phyloP scores from a whole-genome alignment of 2,329 filamentous ascomycete genomes.

The Aspergillaceae sp. region DNA sequence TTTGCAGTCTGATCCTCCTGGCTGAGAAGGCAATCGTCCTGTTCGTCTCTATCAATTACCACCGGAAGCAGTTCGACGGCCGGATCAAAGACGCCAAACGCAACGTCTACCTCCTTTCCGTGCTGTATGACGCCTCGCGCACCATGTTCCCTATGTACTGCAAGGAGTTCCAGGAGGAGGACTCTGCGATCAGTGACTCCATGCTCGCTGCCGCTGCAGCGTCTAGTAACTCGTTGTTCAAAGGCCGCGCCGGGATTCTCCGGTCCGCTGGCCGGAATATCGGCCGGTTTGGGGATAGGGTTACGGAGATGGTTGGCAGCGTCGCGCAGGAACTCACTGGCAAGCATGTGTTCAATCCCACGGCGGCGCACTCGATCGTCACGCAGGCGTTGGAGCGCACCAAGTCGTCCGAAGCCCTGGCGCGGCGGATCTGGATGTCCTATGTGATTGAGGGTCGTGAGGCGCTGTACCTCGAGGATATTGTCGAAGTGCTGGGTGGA shows the following conservation, averaged over 20 bases:
- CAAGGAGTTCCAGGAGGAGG: slow-evolving; percentile 80
- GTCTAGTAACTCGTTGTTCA: slow-evolving; percentile 23
- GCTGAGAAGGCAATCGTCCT: slow-evolving; percentile 54
- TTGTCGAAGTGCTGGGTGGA: slow-evolving; percentile 76
- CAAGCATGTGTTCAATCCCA: slow-evolving; percentile 89
- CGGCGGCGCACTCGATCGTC: slow-evolving; percentile 81
- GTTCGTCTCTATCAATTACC: slow-evolving; percentile 60
- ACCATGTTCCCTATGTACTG: slow-evolving; percentile 88
- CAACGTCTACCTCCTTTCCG: slow-evolving; percentile 68
- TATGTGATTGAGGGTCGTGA: slow-evolving; percentile 88
- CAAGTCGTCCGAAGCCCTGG: slow-evolving; percentile 78
- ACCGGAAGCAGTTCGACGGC: slow-evolving; percentile 56
- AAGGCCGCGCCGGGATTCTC: slow-evolving; percentile 63
- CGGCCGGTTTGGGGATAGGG: slow-evolving; percentile 79
- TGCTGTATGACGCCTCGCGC: slow-evolving; percentile 85
- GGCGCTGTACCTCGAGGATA: slow-evolving; percentile 67
- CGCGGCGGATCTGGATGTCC: slow-evolving; percentile 95
- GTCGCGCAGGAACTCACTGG: slow-evolving; percentile 91
- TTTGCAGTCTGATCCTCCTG: slow-evolving; percentile 50
- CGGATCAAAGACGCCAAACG: slow-evolving; percentile 85
- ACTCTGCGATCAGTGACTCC: slow-evolving; percentile 82
- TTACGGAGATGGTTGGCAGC: slow-evolving; percentile 87
- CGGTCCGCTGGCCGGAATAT: slow-evolving; percentile 63
- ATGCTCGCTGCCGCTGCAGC: slow-evolving; percentile 53
- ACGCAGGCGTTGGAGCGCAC: slow-evolving; percentile 80